These are phyloP conservation scores for Ogataea wickerhamii DNA, from an alignment of 805 yeast genomes.

Conservation along the genomic window DNA sequence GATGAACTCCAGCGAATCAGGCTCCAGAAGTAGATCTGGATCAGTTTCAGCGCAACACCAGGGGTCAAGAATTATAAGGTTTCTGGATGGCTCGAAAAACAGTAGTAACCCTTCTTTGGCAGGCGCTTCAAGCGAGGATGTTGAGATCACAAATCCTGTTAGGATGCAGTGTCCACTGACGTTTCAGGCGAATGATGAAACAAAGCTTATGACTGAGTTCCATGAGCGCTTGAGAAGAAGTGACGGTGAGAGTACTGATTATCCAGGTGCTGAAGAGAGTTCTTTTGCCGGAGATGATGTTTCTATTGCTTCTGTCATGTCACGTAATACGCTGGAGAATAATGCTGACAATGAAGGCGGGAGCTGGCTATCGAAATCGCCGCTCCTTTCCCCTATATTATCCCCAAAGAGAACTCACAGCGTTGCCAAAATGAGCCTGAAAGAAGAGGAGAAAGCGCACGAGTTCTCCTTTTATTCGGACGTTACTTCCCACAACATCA, in stretches of 20 bases:
- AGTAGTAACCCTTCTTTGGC: slow-evolving; percentile 2
- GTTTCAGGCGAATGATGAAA: slow-evolving; percentile 32
- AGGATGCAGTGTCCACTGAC: slow-evolving; percentile 34
- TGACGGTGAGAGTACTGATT: slow-evolving; percentile 22
- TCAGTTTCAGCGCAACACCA: slow-evolving; percentile 12
- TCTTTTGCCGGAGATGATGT: slow-evolving; percentile 18
- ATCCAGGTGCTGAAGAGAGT: slow-evolving; percentile 16
- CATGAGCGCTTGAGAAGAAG: slow-evolving; percentile 25
- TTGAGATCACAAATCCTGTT: slow-evolving; percentile 34
- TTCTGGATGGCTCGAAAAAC: slow-evolving; percentile 16
- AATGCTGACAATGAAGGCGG: slow-evolving; percentile 8
- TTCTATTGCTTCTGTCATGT: slow-evolving; percentile 27
- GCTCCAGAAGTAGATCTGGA: slow-evolving; percentile 20
- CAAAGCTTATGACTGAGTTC: slow-evolving; percentile 23
- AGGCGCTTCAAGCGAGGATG: slow-evolving; percentile 21
- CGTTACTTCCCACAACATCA: slow-evolving; percentile 57
- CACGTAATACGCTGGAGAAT: slow-evolving; percentile 19
- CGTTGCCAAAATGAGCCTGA: slow-evolving; percentile 9
- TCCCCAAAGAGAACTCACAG: slow-evolving; percentile 16
- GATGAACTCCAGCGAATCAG: slow-evolving; percentile 3
- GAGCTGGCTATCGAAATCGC: slow-evolving; percentile 24
- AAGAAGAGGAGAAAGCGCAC: slow-evolving; percentile 16
- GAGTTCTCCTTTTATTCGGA: slow-evolving; percentile 52
- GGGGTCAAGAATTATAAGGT: slow-evolving; percentile 17
- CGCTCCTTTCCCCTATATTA: slow-evolving; percentile 16